A percentile compares a stretch with the other conserved stretches of the same genome.
Evolutionary conservation across 139 green algal genomes (phyloP).

Genomic region (Microglena sp.): DNA sequence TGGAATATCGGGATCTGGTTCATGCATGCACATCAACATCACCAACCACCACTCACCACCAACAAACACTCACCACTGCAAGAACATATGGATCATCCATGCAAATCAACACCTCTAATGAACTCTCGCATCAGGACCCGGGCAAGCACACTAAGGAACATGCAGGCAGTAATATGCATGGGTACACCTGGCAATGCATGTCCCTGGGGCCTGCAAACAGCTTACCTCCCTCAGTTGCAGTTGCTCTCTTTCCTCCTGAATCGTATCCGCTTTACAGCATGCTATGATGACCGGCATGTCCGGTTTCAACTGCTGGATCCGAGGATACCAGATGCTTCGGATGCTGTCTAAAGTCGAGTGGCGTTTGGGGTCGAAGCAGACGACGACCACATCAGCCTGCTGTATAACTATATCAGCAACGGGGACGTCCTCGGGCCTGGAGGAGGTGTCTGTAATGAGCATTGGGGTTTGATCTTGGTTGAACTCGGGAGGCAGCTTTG

Average conservation of each 20-base stretch:
- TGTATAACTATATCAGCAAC: slow-evolving; percentile 37
- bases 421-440: slow-evolving; percentile 50
- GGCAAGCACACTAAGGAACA: too few relatives aligned
- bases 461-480: slow-evolving; percentile 61
- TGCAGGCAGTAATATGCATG: too few relatives aligned
- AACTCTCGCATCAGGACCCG: too few relatives aligned
- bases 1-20: too few relatives aligned
- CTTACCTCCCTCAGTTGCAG: slow-evolving; percentile 8
- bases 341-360: slow-evolving; percentile 25
- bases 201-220: too few relatives aligned
- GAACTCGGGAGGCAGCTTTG: slow-evolving; percentile 53
- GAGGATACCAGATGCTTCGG: slow-evolving; percentile 28
- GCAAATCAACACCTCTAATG: too few relatives aligned
- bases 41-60: too few relatives aligned
- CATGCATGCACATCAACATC: too few relatives aligned
- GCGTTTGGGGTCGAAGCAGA: slow-evolving; percentile 49
- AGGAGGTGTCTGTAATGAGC: slow-evolving; percentile 68
- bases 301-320: slow-evolving; percentile 15
- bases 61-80: too few relatives aligned
- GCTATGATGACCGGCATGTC: slow-evolving; percentile 19
- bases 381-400: slow-evolving; percentile 62
- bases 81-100: too few relatives aligned
- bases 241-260: background rate
- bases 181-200: too few relatives aligned
- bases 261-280: slow-evolving; percentile 15